phyloP scores from a whole-genome alignment of 495 filamentous ascomycete genomes.

The Penicillium nucicola region DNA sequence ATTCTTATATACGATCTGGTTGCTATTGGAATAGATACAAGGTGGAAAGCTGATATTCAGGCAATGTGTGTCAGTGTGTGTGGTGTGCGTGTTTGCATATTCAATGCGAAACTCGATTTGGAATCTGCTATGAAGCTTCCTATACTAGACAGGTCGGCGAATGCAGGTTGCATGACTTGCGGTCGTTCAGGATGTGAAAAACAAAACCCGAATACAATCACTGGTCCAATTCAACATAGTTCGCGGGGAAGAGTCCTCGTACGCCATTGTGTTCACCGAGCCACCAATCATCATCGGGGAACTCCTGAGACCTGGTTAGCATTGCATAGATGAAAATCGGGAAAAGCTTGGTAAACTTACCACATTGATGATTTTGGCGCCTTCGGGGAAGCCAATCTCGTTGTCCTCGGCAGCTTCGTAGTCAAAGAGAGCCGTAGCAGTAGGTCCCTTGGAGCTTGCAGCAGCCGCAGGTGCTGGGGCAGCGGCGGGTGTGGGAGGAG shows the following conservation, averaged over 20 bases:
- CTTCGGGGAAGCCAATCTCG: conserved; percentile 91
- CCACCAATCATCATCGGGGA: conserved; percentile 99
- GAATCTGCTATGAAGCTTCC: too few species aligned
- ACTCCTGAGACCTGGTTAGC: conserved; percentile 59
- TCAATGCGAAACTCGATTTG: too few species aligned
- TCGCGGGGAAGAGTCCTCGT: conserved; percentile 87
- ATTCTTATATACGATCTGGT: background rate
- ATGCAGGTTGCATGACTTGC: background rate
- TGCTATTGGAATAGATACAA: too few species aligned
- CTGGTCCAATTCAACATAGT: conserved; percentile 69
- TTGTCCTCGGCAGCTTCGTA: conserved; percentile 98
- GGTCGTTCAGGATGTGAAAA: background rate
- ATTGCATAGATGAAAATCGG: background rate
- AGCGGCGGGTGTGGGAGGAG: conserved; percentile 1
- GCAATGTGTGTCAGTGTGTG: too few species aligned
- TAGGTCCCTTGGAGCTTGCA: conserved; percentile 43
- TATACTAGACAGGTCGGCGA: too few species aligned
- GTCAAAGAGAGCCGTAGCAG: conserved; percentile 86
- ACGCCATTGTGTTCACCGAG: conserved; percentile 77
- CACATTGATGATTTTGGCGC: conserved; percentile 65
- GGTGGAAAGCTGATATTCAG: too few species aligned
- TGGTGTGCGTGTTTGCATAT: too few species aligned
- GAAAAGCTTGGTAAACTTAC: conserved; percentile 41
- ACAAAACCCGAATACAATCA: conserved; percentile 21
- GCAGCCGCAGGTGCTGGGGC: conserved; percentile 18